Evolutionary conservation across 345 rosid genomes (phyloP), one percentile per base, ranked within the genome.

Genomic region (Hypericum perforatum): DNA sequence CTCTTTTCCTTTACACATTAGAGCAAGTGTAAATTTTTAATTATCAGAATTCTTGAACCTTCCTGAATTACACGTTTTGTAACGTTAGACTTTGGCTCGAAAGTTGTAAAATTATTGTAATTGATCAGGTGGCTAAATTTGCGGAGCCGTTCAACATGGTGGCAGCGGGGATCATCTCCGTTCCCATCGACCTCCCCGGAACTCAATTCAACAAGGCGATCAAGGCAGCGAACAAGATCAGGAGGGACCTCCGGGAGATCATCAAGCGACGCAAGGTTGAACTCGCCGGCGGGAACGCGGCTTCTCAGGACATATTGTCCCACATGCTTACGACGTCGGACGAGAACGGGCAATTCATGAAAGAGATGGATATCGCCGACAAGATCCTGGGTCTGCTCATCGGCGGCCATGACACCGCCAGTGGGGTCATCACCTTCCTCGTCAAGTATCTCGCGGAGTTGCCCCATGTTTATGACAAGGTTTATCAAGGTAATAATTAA

Each of bases 381-480:
- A 57, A 63, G 15, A 49, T 63, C 3, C 37, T 56, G 8, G 42
- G 61, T 37, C 48, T 63, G 67, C 50, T 63, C 3, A 56, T 63
- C 51, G 67, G 61, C 12, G 60, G 69, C 42, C 56, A 64, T 15
- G 58, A 64, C 36, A 64, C 69, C 5, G 63, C 60, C 3, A 64
- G 69, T 52, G 51, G 58, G 52, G 32, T 58, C 38, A 58, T 64
- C 7, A 43, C 69, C 32, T 64, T 58, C 40, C n/a, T 52, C 7
- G 55, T 64, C 58, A 57, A 57, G 49, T 52, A 16, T 39, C 58
- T 64, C 53, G 62, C 69, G 5, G 63, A 58, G 58, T 49, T 49
- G 16, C 69, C 62, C 22, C 48, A 52, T 7, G 29, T 64, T 58
- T 58, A 58, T 43, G 9, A 15, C 1, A 37, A 52, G 5, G 63